These are phyloP conservation scores for Beauveria sp. DNA, from an alignment of 2,329 filamentous ascomycete species.

Conservation along the genomic window DNA sequence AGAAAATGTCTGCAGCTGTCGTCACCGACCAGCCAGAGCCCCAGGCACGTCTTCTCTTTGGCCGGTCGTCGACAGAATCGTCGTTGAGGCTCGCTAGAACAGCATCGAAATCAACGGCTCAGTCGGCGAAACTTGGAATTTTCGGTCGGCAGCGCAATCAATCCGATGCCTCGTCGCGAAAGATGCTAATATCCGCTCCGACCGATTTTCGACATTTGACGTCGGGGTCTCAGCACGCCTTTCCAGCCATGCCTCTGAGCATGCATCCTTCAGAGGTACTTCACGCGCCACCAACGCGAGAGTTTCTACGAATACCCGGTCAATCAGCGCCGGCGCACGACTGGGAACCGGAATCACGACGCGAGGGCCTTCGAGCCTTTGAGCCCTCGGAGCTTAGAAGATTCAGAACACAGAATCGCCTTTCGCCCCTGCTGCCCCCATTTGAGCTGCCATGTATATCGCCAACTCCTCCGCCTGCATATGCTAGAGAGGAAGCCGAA, in stretches of 20 bases:
- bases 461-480: conserved; percentile 32
- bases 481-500: conserved; percentile 25
- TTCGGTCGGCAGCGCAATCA: conserved; percentile 26
- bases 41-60: conserved; percentile 21
- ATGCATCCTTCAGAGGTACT: conserved; percentile 27
- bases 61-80: conserved; percentile 1
- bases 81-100: neutral
- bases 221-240: conserved; percentile 26
- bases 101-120: neutral
- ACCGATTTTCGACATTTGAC: conserved; percentile 53
- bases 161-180: conserved; percentile 39
- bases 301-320: neutral
- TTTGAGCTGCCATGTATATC: conserved; percentile 35
- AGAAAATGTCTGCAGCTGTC: conserved; percentile 21
- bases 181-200: conserved; percentile 51
- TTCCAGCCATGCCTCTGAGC: neutral
- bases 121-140: neutral
- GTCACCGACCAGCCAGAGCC: conserved; percentile 22
- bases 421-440: conserved; percentile 50
- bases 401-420: conserved; percentile 30
- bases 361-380: neutral
- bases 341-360: conserved; percentile 14
- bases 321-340: neutral
- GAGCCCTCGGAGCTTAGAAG: conserved; percentile 50
- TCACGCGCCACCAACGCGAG: conserved; percentile 10